Evolutionary conservation across 805 yeast genomes (phyloP).

Genomic region (Cyberlindnera meyerae): DNA sequence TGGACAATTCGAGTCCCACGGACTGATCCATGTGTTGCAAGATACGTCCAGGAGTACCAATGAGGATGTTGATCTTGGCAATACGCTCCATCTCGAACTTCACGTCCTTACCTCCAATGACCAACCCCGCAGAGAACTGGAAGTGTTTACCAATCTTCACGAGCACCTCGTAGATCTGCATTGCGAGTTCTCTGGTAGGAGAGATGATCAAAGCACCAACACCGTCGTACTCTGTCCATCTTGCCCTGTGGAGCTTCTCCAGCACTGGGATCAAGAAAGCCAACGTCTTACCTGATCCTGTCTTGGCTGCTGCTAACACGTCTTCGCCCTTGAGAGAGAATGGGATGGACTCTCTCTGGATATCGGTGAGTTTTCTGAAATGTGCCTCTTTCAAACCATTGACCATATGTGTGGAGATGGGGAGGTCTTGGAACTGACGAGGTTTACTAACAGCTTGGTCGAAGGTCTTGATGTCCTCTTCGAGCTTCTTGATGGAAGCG

Average conservation of each 20-base stretch:
- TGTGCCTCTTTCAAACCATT: slow-evolving; percentile 77
- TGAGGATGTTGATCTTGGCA: slow-evolving; percentile 64
- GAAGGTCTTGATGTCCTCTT: slow-evolving; percentile 46
- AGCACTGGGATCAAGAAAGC: slow-evolving; percentile 82
- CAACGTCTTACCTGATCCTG: slow-evolving; percentile 94
- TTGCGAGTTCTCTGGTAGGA: slow-evolving; percentile 63
- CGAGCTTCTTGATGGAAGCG: slow-evolving; percentile 38
- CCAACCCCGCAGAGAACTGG: slow-evolving; percentile 58
- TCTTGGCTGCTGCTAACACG: slow-evolving; percentile 93
- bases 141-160: slow-evolving; percentile 51
- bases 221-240: slow-evolving; percentile 31
- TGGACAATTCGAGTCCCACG: slow-evolving; percentile 58
- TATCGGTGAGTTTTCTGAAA: slow-evolving; percentile 76
- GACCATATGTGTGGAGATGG: slow-evolving; percentile 58
- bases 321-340: slow-evolving; percentile 76
- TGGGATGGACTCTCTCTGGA: slow-evolving; percentile 78
- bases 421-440: slow-evolving; percentile 69
- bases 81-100: slow-evolving; percentile 73
- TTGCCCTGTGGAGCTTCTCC: slow-evolving; percentile 53
- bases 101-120: slow-evolving; percentile 59
- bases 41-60: slow-evolving; percentile 92
- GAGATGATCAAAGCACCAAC: slow-evolving; percentile 73
- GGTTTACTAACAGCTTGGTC: slow-evolving; percentile 37
- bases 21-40: slow-evolving; percentile 66
- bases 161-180: slow-evolving; percentile 69